These are phyloP conservation scores for Solanum ossicruentum DNA, from an alignment of 257 asterid species.

Conservation along the genomic window DNA sequence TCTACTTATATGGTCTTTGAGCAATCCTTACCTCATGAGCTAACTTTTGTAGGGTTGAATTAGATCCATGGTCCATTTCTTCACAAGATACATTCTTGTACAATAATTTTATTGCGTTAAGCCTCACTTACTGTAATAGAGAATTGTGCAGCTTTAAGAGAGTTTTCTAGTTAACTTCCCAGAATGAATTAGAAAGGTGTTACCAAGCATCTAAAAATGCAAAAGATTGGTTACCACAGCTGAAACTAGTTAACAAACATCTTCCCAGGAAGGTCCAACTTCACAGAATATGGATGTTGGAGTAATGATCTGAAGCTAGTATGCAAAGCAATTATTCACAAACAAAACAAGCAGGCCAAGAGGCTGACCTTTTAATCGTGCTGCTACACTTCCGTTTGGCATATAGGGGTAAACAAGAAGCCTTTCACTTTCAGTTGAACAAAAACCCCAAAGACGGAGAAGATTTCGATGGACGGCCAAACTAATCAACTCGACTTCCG, in stretches of 20 bases:
- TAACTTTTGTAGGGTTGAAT: not conserved
- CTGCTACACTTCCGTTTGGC: constrained; percentile 31
- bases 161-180: not conserved
- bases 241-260: not conserved
- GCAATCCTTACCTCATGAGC: not conserved
- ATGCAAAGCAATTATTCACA: not conserved
- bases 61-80: not conserved
- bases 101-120: not conserved
- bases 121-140: not conserved
- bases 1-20: not conserved
- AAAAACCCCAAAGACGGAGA: constrained; percentile 20
- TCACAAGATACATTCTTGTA: not conserved
- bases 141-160: not conserved
- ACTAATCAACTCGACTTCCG: constrained; percentile 29
- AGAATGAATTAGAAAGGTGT: not conserved
- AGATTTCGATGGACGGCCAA: constrained; percentile 24
- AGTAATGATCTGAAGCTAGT: not conserved
- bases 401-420: constrained; percentile 29
- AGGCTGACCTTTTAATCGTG: constrained; percentile 19
- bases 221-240: not conserved
- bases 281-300: not conserved
- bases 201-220: not conserved
- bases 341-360: not conserved
- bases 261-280: not conserved
- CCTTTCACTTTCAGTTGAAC: constrained; percentile 17